Conservation (phyloP, 2,329 filamentous ascomycete species). For the Atkinsonella hypoxylon region DNA sequence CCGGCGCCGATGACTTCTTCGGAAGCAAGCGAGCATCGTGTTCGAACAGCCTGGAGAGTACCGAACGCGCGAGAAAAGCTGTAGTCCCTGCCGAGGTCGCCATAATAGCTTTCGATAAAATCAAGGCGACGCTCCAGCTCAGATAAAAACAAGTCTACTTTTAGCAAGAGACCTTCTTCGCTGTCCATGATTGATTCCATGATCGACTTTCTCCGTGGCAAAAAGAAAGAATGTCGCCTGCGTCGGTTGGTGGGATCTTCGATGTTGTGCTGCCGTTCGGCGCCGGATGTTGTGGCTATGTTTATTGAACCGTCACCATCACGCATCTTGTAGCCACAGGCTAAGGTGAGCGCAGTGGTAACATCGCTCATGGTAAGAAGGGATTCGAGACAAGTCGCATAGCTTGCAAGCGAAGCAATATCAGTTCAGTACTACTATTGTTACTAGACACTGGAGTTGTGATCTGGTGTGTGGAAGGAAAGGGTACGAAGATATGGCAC, state of each 20-base stretch:
- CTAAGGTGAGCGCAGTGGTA: constrained; percentile 26
- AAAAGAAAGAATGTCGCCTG: constrained; percentile 45
- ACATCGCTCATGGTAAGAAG: constrained; percentile 23
- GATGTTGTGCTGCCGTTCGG: constrained; percentile 19
- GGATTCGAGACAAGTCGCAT: not conserved
- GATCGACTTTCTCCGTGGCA: constrained; percentile 46
- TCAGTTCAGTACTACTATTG: not conserved
- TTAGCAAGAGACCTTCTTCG: constrained; percentile 49
- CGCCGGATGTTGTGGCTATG: constrained; percentile 28
- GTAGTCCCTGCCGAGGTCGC: constrained; percentile 70
- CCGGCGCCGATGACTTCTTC: constrained; percentile 84
- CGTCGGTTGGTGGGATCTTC: constrained; percentile 21
- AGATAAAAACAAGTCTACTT: constrained; percentile 68
- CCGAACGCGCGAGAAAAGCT: constrained; percentile 76
- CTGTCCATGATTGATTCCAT: constrained; percentile 49
- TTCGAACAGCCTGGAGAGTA: constrained; percentile 75
- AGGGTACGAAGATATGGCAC: not conserved
- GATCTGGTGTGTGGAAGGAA: not conserved
- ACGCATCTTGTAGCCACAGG: constrained; percentile 22
- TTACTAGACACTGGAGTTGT: not conserved
- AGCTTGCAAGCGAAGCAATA: not conserved
- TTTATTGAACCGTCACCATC: constrained; percentile 18
- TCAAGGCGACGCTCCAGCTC: constrained; percentile 81
- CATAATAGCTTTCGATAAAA: constrained; percentile 81
- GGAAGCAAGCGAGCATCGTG: constrained; percentile 79